Evolutionary conservation across 2,329 filamentous ascomycete species (phyloP).

Genomic region (Aspergillus thermomutatus): DNA sequence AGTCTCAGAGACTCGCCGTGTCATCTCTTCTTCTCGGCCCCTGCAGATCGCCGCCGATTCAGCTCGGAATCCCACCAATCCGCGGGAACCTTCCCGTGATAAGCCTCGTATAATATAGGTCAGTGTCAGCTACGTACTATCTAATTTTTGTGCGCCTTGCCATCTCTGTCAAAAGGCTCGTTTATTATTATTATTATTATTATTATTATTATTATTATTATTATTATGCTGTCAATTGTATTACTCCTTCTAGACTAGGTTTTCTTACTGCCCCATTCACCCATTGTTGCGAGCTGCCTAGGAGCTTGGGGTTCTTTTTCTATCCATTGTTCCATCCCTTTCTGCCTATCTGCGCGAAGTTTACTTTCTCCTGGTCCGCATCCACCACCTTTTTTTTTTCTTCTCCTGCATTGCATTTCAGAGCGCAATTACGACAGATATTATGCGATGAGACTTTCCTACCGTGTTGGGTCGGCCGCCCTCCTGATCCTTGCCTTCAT

Average conservation of each 20-base stretch:
- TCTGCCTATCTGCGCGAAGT: neutral
- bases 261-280: neutral
- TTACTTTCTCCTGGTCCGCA: conserved; percentile 1
- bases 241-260: neutral
- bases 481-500: conserved; percentile 29
- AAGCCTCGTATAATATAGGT: conserved; percentile 4
- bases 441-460: conserved; percentile 25
- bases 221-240: neutral
- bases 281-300: neutral
- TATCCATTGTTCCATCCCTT: neutral
- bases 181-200: neutral
- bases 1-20: neutral
- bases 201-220: too few species aligned
- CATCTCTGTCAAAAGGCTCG: neutral
- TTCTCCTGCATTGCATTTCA: neutral
- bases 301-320: neutral
- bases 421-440: conserved; percentile 5
- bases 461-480: conserved; percentile 27
- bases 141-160: neutral
- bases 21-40: too few species aligned
- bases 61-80: conserved; percentile 4
- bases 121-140: neutral
- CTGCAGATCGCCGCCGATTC: neutral
- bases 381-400: conserved; percentile 5
- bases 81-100: neutral